Base-by-base conservation (phyloP, 164 flowering plant genomes). In the Stephania japonica region DNA sequence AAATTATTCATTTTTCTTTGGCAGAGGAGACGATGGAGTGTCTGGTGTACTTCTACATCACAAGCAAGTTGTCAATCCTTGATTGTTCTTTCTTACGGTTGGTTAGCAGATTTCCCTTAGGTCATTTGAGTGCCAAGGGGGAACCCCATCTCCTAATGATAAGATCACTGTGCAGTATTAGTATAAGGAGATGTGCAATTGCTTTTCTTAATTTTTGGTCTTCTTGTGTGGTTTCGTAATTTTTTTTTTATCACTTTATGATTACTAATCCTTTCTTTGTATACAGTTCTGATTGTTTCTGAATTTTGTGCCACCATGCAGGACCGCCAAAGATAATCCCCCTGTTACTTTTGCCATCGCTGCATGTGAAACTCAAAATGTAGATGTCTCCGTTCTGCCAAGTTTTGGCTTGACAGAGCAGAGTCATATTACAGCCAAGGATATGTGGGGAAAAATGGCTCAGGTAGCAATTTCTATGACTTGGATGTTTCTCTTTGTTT, bases 1-100 rank as follows among this genome's bases (percentile, higher is more conserved):
- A 24, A 61, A 68, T 24, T 71, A 56, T 8, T 32, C 62, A 65
- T 61, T 14, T 78, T 81, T 74, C 14, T 81, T 71, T 75, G 24
- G 77, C 74, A 94, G 98, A 75, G 91, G 83, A 25, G 89, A 90
- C 69, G 95, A 91, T 85, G 97, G 97, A 72, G 99, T 94, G 68
- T 86, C 92, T 23, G 95, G 99, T 32, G 95, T 94, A 18, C 97
- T 94, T 81, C 90, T 94, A 71, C 95, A 94, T 92, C 99, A 94
- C 92, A 90, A 89, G 99, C 88, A 91, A 91, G 99, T 89, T 64
- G 81, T 74, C 80, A 81, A 85, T 79, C 88, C 86, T 81, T 88
- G 74, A 42, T 82, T 76, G 68, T 81, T 84, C 81, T 85, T 67
- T 73, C 79, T 85, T 78, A 81, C 53, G 83, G 87, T 85, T 89